Percentiles rank a stretch among this genome's conserved stretches.
Evolutionary conservation across 2,329 filamentous ascomycete genomes (phyloP).

Genomic region (Plectosphaerella sp.): DNA sequence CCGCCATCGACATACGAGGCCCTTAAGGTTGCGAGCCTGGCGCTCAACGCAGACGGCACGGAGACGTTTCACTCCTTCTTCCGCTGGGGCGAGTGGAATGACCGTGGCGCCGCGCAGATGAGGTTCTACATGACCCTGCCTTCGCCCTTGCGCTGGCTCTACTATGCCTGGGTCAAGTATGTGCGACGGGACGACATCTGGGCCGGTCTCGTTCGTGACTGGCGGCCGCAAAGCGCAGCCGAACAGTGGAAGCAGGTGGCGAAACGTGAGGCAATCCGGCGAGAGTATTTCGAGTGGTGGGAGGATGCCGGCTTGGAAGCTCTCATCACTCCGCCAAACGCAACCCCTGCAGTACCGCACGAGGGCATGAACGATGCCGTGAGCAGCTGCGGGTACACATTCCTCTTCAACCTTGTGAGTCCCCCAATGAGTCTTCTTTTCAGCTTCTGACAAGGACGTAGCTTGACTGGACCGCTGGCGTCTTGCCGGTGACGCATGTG

Average conservation of each 20-base stretch:
- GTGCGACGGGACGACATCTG: conserved; percentile 70
- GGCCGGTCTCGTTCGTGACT: conserved; percentile 71
- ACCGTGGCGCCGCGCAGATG: conserved; percentile 73
- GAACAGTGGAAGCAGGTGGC: conserved; percentile 81
- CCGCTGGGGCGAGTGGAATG: conserved; percentile 72
- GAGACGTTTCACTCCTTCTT: conserved; percentile 75
- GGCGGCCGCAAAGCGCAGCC: conserved; percentile 67
- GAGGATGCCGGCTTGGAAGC: conserved; percentile 68
- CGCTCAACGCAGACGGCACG: conserved; percentile 83
- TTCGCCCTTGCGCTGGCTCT: conserved; percentile 72
- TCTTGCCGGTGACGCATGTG: conserved; percentile 82
- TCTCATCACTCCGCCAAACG: conserved; percentile 79
- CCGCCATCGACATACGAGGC: conserved; percentile 71
- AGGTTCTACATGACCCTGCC: conserved; percentile 69
- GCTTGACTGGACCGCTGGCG: conserved; percentile 81
- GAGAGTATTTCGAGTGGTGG: conserved; percentile 83
- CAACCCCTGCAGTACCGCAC: conserved; percentile 84
- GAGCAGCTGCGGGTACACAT: conserved; percentile 87
- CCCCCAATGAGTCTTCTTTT: neutral
- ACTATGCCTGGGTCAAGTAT: conserved; percentile 88
- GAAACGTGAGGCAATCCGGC: conserved; percentile 72
- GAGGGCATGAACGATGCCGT: conserved; percentile 81
- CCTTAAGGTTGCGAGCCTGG: conserved; percentile 69
- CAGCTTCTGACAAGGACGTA: conserved; percentile 22
- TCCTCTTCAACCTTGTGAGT: conserved; percentile 81